Evolutionary conservation across 768 basidiomycete genomes (phyloP).

Genomic region (Tricholoma sp.): DNA sequence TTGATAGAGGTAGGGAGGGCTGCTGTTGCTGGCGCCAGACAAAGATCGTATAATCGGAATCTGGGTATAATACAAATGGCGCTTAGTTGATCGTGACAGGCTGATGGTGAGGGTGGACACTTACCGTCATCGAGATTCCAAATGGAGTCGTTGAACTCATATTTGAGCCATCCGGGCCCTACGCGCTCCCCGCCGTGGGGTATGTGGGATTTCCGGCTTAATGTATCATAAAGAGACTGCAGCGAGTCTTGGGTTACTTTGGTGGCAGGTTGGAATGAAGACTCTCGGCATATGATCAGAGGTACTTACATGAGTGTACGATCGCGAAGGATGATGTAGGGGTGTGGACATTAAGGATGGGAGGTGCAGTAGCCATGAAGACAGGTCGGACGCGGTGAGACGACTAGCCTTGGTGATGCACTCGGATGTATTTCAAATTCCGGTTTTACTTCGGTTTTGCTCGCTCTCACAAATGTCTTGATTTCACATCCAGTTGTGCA

Average conservation of each 20-base stretch:
- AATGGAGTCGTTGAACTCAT: conserved; percentile 69
- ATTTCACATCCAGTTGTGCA: too few relatives aligned
- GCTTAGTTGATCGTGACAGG: neutral
- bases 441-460: too few relatives aligned
- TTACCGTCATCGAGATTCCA: conserved; percentile 91
- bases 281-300: neutral
- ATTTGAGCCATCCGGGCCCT: conserved; percentile 81
- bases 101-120: conserved; percentile 4
- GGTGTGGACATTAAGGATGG: conserved; percentile 71
- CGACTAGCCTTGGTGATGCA: too few relatives aligned
- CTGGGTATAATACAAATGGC: conserved; percentile 24
- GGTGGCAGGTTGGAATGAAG: conserved; percentile 6
- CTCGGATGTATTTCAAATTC: neutral
- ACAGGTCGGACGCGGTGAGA: too few relatives aligned
- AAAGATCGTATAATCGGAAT: conserved; percentile 87
- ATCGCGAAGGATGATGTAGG: conserved; percentile 71
- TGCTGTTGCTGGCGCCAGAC: conserved; percentile 61
- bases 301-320: conserved; percentile 62
- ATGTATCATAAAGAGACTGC: conserved; percentile 59
- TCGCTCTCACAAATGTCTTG: neutral
- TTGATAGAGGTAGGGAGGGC: conserved; percentile 17
- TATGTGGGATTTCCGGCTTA: conserved; percentile 59
- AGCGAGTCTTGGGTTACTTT: conserved; percentile 69
- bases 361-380: conserved; percentile 27
- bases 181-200: conserved; percentile 59